A percentile compares a stretch with the other conserved stretches of the same genome.
These are phyloP conservation scores for Gossypium trilobum DNA, from an alignment of 441 rosid genomes.

Conservation along the genomic window DNA sequence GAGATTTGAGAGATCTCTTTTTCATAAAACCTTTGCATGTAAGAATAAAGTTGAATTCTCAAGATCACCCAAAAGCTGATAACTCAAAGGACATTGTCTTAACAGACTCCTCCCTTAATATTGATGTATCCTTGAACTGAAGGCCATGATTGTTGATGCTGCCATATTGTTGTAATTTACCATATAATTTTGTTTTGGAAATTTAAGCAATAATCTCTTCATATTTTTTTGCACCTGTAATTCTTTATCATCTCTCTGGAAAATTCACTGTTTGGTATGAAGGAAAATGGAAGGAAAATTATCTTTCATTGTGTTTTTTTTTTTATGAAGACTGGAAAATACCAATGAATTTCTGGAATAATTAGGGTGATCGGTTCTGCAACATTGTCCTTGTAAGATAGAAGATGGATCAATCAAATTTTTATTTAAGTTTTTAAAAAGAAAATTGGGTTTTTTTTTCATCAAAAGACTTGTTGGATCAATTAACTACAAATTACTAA, in stretches of 20 bases:
- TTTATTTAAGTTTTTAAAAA: no score
- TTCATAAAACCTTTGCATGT: slow-evolving; percentile 65
- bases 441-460: not conserved
- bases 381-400: not conserved
- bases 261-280: not conserved
- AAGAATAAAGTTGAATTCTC: slow-evolving; percentile 44
- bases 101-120: slow-evolving; percentile 43
- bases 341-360: not conserved
- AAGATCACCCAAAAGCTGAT: slow-evolving; percentile 68
- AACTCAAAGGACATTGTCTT: slow-evolving; percentile 49
- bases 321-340: not conserved
- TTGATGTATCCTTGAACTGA: slow-evolving; percentile 47
- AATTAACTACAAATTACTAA: not conserved
- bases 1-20: slow-evolving; percentile 51
- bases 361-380: not conserved
- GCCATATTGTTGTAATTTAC: not conserved
- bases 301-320: not conserved
- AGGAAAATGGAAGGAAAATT: not conserved
- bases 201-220: not conserved
- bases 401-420: not conserved
- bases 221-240: not conserved
- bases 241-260: not conserved
- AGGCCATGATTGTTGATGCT: slow-evolving; percentile 8
- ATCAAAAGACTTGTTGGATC: not conserved
- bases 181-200: not conserved